Conservation (phyloP, 2,329 filamentous ascomycete species). For the Sclerotinia glacialis region DNA sequence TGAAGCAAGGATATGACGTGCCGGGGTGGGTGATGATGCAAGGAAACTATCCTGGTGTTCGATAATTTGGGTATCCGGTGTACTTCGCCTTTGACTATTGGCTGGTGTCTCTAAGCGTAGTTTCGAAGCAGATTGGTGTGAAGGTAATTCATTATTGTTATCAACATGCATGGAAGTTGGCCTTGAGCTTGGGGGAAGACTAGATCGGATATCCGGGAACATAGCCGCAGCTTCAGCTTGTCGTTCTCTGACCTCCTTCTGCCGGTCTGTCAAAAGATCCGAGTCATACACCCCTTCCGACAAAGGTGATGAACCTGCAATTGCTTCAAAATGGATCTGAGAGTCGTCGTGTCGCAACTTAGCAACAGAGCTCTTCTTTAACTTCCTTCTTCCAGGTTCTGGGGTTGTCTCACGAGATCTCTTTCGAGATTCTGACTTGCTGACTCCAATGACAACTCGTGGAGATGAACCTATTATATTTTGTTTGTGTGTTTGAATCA, state of each 20-base stretch:
- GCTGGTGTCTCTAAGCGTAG: constrained; percentile 21
- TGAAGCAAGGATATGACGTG: constrained; percentile 49
- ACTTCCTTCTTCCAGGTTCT: constrained; percentile 41
- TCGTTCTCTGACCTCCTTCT: constrained; percentile 72
- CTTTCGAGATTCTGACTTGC: constrained; percentile 25
- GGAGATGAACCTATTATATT: constrained; percentile 25
- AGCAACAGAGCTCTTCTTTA: constrained; percentile 44
- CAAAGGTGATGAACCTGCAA: constrained; percentile 60
- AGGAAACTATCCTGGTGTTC: constrained; percentile 42
- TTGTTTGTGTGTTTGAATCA: background rate
- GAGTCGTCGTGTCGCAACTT: constrained; percentile 75
- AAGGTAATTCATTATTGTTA: constrained; percentile 33
- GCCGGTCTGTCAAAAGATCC: constrained; percentile 73
- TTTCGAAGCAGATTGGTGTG: constrained; percentile 31
- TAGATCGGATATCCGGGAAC: constrained; percentile 66
- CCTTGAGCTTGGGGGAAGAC: constrained; percentile 39
- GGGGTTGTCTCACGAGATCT: constrained; percentile 33
- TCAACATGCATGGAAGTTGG: constrained; percentile 28
- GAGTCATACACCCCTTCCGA: constrained; percentile 56
- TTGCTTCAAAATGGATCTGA: constrained; percentile 72
- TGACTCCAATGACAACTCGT: constrained; percentile 30
- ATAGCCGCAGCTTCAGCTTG: constrained; percentile 59
- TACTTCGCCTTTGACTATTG: constrained; percentile 28
- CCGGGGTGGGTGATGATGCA: constrained; percentile 57
- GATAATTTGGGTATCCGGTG: constrained; percentile 30